Evolutionary conservation across 1,284 basidiomycete genomes (phyloP), one percentile per base, ranked within the genome.

Genomic region (Inonotus hispidus): DNA sequence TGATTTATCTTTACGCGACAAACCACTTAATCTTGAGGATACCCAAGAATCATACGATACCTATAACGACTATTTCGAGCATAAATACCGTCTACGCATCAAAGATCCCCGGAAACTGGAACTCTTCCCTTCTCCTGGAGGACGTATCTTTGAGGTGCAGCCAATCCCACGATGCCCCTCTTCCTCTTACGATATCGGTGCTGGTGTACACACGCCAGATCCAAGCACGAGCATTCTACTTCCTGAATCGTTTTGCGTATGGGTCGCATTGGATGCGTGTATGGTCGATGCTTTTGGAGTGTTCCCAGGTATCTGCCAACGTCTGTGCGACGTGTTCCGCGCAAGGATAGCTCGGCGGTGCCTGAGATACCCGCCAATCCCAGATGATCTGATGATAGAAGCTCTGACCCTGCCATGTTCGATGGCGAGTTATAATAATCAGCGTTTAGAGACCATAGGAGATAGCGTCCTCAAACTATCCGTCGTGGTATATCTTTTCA

Each of bases 381-480:
- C 69, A 0, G 77, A 82, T 43, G 75, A 83, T 55, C 74, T 84
- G 5, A 76, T 92, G 53, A 75, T 86, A 2, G 84, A 92, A 69
- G 89, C 89, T 2, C 77, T 90, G 32, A 92, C 89, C 0, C 75
- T 91, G 11, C 92, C 92, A 1, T 79, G 78, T 47, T 79, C 84
- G 13, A 70, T 70, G 37, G 79, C 82, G 5, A 79, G 80, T 6
- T 90, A 82, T 73, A 90, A 82, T 71, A 94, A 93, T 65, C 90
- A 95, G 69, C 82, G 89, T 1, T 71, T 94, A 56, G 92, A 95
- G 71, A 93, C 91, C 0, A 75, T 93, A 16, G 92, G 92, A 7
- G 92, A 94, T 69, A 82, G 88, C 0, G 88, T 93, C 0, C 78
- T 95, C 46, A 87, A 93, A 69, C 73, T 94, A 32, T 82, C 83